Evolutionary conservation across 345 rosid species (phyloP), one percentile per base, ranked within the genome.

Genomic region (Pistacia integerrima): DNA sequence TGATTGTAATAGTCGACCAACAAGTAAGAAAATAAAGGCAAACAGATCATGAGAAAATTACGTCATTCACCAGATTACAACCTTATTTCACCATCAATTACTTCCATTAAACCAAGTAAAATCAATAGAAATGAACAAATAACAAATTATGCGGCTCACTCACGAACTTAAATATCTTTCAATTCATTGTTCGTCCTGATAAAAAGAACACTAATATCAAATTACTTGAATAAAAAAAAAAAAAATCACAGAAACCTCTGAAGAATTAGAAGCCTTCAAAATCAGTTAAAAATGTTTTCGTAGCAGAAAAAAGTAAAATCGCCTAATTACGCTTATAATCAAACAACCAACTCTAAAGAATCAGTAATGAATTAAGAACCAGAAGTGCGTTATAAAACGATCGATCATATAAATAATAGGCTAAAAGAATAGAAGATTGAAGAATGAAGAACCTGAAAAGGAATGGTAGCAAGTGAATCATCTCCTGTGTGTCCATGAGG

Each of bases 401-500:
- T 67, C 48, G 38, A 58, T 67, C 16, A 54, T 14, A 4, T 4
- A 54, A 54, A 14, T 3, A 41, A 41, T 41, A 38, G 52, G 8
- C 22, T 2, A 68, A 18, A 35, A 18, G 20, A 9, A n/a, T 49
- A 70, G 61, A 55, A 30, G 33, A 30, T 30, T 30, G 33, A 30
- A 30, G 3, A 30, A 30, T 30, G 33, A 30, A 0, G 59, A 18
- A 88, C 97, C 93, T 92, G 90, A 80, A 85, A 89, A 16, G 93
- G 90, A 58, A 90, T 83, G 0, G 74, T 11, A 12, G 87, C 65
- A 74, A 87, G 28, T 69, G 74, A 89, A 77, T 79, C 85, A 69
- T 87, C 89, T 20, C 91, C 94, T 18, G 87, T 76, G 64, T 77
- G 81, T 68, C 90, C 89, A 51, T 70, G 67, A 30, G 83, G 65